Percentiles rank a stretch among this genome's conserved stretches.
These are phyloP conservation scores for Scleroderma citrinum DNA, from an alignment of 768 basidiomycete species.

Conservation along the genomic window DNA sequence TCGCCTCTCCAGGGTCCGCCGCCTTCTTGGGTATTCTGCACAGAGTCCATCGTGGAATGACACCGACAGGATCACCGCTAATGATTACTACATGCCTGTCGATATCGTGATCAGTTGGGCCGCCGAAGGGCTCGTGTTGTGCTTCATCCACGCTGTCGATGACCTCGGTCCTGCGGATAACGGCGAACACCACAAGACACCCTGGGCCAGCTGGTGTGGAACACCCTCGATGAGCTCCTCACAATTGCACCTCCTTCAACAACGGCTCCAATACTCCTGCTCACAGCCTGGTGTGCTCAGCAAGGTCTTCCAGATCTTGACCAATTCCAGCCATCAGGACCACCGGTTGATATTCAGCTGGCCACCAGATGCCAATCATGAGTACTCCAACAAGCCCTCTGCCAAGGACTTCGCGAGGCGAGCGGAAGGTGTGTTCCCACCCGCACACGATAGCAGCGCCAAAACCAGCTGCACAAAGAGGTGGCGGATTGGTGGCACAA, in stretches of 20 bases:
- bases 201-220: conserved; percentile 88
- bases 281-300: conserved; percentile 46
- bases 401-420: conserved; percentile 48
- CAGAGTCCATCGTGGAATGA: conserved; percentile 51
- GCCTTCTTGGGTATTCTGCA: conserved; percentile 62
- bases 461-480: conserved; percentile 85
- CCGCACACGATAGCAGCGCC: conserved; percentile 54
- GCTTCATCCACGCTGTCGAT: conserved; percentile 80
- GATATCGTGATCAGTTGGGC: conserved; percentile 91
- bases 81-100: conserved; percentile 76
- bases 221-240: conserved; percentile 57
- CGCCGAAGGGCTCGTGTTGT: conserved; percentile 79
- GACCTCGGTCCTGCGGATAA: conserved; percentile 69
- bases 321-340: conserved; percentile 43
- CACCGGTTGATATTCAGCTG: conserved; percentile 63
- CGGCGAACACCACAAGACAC: conserved; percentile 65
- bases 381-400: conserved; percentile 36
- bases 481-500: conserved; percentile 66
- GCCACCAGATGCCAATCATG: conserved; percentile 55
- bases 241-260: conserved; percentile 55
- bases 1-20: conserved; percentile 68
- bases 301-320: conserved; percentile 76
- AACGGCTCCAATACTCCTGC: conserved; percentile 49
- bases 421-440: conserved; percentile 57
- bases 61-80: conserved; percentile 61